phyloP scores from a whole-genome alignment of 768 basidiomycete genomes.

The Suillus hirtellus region DNA sequence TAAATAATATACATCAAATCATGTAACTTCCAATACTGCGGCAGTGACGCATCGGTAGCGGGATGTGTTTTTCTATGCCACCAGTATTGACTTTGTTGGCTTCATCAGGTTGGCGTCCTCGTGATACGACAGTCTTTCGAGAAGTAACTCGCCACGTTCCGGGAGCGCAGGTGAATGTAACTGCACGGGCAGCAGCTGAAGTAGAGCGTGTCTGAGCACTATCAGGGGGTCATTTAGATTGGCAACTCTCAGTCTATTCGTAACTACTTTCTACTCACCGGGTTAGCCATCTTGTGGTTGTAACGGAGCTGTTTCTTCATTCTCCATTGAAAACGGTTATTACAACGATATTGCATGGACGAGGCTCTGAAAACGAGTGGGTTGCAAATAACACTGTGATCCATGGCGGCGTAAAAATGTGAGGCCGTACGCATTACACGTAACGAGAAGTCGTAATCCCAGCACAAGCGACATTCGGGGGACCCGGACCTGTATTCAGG shows the following conservation, averaged over 20 bases:
- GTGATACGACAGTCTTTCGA: slow-evolving; percentile 66
- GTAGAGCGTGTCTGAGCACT: slow-evolving; percentile 93
- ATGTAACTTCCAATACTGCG: slow-evolving; percentile 71
- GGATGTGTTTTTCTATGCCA: slow-evolving; percentile 92
- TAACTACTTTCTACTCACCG: slow-evolving; percentile 49
- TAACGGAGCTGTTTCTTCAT: slow-evolving; percentile 51
- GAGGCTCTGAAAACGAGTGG: slow-evolving; percentile 51
- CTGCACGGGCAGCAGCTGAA: slow-evolving; percentile 75
- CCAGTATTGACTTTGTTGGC: slow-evolving; percentile 82
- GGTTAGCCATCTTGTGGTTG: slow-evolving; percentile 94
- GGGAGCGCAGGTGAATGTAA: slow-evolving; percentile 50
- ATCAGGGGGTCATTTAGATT: slow-evolving; percentile 9
- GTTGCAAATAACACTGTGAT: background rate
- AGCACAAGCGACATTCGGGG: background rate
- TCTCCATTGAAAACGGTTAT: slow-evolving; percentile 68
- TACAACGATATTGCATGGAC: slow-evolving; percentile 74
- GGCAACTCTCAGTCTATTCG: slow-evolving; percentile 10
- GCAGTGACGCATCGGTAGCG: slow-evolving; percentile 92
- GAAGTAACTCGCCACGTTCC: slow-evolving; percentile 74
- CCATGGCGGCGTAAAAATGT: background rate
- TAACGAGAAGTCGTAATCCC: background rate
- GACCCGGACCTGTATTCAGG: background rate
- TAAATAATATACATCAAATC: background rate
- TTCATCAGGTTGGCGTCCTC: slow-evolving; percentile 72
- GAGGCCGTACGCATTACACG: too few relatives aligned